These are phyloP conservation scores for Tirmania nivea DNA, from an alignment of 495 filamentous ascomycete genomes.

Conservation along the genomic window DNA sequence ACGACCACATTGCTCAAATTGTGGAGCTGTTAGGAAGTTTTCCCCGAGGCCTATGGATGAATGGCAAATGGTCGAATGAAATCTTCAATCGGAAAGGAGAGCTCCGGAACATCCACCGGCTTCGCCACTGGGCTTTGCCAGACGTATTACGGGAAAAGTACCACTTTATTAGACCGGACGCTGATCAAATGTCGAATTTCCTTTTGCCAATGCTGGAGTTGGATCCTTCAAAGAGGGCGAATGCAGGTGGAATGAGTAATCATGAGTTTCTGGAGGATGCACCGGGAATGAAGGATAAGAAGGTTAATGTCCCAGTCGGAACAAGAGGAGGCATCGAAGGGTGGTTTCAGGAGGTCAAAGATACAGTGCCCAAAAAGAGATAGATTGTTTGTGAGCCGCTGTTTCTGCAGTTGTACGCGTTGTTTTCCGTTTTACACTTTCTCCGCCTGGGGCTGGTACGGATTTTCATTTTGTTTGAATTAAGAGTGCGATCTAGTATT, in stretches of 20 bases:
- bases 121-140: conserved; percentile 88
- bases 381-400: no score
- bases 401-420: no score
- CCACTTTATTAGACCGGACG: conserved; percentile 64
- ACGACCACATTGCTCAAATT: conserved; percentile 98
- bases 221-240: conserved; percentile 65
- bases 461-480: no score
- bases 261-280: conserved; percentile 64
- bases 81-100: conserved; percentile 98
- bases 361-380: not conserved
- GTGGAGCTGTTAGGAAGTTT: conserved; percentile 92
- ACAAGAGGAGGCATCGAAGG: conserved; percentile 85
- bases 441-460: no score
- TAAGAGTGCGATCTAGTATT: no score
- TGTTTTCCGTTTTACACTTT: no score
- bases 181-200: conserved; percentile 61
- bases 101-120: conserved; percentile 86
- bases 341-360: conserved; percentile 58
- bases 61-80: conserved; percentile 93
- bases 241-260: conserved; percentile 83
- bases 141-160: conserved; percentile 95
- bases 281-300: conserved; percentile 64
- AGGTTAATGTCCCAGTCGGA: conserved; percentile 47
- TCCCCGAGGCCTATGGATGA: conserved; percentile 70
- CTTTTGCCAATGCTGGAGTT: conserved; percentile 83